Evolutionary conservation across 345 rosid genomes (phyloP).

Genomic region (Hypericum perforatum): DNA sequence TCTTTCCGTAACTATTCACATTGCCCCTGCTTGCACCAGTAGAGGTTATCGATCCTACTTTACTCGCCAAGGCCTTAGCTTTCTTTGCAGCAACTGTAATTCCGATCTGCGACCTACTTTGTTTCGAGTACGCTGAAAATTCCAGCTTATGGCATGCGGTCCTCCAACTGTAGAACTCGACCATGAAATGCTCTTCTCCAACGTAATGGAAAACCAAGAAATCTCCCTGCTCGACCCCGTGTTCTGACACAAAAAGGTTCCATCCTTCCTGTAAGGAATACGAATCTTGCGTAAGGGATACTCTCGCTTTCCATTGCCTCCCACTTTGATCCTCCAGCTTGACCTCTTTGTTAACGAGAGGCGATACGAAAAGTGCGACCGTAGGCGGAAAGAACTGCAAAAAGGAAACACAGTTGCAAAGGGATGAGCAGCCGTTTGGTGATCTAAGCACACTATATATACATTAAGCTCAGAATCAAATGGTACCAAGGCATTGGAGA

Average conservation of each 20-base stretch:
- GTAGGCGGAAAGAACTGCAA: slow-evolving; percentile 39
- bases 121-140: slow-evolving; percentile 9
- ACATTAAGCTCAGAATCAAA: background rate
- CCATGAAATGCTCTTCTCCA: slow-evolving; percentile 23
- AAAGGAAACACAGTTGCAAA: slow-evolving; percentile 6
- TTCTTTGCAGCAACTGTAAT: background rate
- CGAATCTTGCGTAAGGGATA: slow-evolving; percentile 16
- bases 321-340: slow-evolving; percentile 25
- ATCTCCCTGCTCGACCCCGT: slow-evolving; percentile 30
- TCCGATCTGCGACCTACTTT: slow-evolving; percentile 12
- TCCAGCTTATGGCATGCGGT: slow-evolving; percentile 26
- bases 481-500: slow-evolving; percentile 24
- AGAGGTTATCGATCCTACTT: slow-evolving; percentile 10
- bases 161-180: slow-evolving; percentile 20
- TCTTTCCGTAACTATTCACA: no score
- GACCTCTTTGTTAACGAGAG: slow-evolving; percentile 15
- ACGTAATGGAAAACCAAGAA: slow-evolving; percentile 24
- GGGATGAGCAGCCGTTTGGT: no score
- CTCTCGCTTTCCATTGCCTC: slow-evolving; percentile 20
- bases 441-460: no score
- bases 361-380: slow-evolving; percentile 15
- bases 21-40: background rate
- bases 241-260: slow-evolving; percentile 24
- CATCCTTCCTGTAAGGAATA: slow-evolving; percentile 28
- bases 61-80: slow-evolving; percentile 8